Evolutionary conservation across 805 yeast genomes (phyloP).

Genomic region (Kregervanrija pseudodelftensis): DNA sequence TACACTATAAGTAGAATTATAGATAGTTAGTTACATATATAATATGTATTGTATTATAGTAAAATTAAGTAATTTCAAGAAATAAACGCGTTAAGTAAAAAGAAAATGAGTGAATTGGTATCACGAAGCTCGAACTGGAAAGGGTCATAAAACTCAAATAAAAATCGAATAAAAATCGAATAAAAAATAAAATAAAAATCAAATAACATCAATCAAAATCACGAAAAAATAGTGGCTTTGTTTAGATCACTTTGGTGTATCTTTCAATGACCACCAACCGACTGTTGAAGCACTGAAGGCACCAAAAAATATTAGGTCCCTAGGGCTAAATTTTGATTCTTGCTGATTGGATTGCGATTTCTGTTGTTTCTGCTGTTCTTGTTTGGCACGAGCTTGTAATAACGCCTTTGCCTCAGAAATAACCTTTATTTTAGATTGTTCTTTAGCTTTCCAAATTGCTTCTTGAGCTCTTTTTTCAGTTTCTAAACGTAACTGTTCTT

Average conservation of each 20-base stretch:
- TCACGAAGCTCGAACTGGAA: not conserved
- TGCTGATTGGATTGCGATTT: slow-evolving; percentile 2
- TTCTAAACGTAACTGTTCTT: too few species aligned
- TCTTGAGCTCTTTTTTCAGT: too few species aligned
- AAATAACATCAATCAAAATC: not conserved
- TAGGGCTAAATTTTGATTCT: not conserved
- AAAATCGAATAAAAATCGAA: not conserved
- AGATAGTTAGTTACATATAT: too few species aligned
- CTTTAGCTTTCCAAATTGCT: not conserved
- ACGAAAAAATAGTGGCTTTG: slow-evolving; percentile 3
- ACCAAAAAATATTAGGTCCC: slow-evolving; percentile 21
- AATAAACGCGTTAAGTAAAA: too few species aligned
- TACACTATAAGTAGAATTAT: too few species aligned
- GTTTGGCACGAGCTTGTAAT: slow-evolving; percentile 2
- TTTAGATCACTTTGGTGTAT: not conserved
- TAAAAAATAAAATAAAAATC: not conserved
- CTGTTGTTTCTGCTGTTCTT: slow-evolving; percentile 4
- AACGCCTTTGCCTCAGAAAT: slow-evolving; percentile 8
- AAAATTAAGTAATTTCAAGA: too few species aligned
- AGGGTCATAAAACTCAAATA: not conserved
- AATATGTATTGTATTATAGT: too few species aligned
- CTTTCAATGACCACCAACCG: slow-evolving; percentile 29
- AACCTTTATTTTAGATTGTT: slow-evolving; percentile 6
- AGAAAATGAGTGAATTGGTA: not conserved
- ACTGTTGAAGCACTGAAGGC: slow-evolving; percentile 20